Evolutionary conservation across 1,139 yeast genomes (phyloP).

Genomic region (Groenewaldozyma auringiensis): DNA sequence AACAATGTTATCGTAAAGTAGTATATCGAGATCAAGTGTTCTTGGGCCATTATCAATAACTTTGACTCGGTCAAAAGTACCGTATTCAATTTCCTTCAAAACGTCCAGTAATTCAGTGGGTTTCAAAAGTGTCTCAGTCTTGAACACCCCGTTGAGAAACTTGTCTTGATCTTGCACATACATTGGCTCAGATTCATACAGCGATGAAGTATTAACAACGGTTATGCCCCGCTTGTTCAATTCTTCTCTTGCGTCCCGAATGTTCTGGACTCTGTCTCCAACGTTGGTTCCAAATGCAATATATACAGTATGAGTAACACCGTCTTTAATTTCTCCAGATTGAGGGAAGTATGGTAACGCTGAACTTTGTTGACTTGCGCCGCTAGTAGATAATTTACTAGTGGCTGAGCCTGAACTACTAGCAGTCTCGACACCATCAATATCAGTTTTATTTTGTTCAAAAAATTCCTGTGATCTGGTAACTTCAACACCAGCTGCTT

Average conservation of each 20-base stretch:
- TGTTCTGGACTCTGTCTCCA: conserved; percentile 63
- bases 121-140: conserved; percentile 45
- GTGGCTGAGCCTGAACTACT: not conserved
- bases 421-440: conserved; percentile 1
- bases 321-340: conserved; percentile 14
- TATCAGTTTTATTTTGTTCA: conserved; percentile 11
- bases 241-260: conserved; percentile 47
- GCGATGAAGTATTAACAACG: conserved; percentile 59
- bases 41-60: conserved; percentile 86
- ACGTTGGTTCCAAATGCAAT: conserved; percentile 86
- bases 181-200: conserved; percentile 91
- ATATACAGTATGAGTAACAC: conserved; percentile 48
- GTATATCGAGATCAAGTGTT: conserved; percentile 77
- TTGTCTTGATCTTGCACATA: conserved; percentile 72
- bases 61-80: conserved; percentile 63
- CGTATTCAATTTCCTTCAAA: conserved; percentile 71
- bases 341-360: conserved; percentile 18
- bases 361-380: not conserved
- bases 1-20: conserved; percentile 57
- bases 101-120: conserved; percentile 58
- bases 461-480: conserved; percentile 40
- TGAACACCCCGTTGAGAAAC: conserved; percentile 77
- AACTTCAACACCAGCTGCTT: conserved; percentile 83
- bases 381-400: not conserved
- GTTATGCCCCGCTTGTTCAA: conserved; percentile 40